These are phyloP conservation scores for Scorias spongiosa DNA, from an alignment of 2,329 filamentous ascomycete species.

Conservation along the genomic window DNA sequence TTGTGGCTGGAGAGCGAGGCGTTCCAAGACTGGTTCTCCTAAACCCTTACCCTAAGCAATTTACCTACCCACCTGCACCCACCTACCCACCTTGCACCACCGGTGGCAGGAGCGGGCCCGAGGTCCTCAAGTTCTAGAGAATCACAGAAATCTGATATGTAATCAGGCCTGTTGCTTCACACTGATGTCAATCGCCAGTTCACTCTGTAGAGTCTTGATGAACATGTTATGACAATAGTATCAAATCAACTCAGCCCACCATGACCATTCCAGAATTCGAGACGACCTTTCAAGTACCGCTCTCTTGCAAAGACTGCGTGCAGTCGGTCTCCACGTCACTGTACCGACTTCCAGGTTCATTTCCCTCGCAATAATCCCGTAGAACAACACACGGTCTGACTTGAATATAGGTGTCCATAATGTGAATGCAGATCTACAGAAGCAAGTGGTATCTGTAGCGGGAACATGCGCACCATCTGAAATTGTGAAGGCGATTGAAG, in stretches of 20 bases:
- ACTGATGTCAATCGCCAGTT: too few relatives aligned
- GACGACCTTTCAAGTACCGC: conserved; percentile 88
- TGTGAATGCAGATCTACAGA: conserved; percentile 65
- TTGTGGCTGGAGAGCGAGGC: too few relatives aligned
- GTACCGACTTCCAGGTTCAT: conserved; percentile 51
- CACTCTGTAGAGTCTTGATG: too few relatives aligned
- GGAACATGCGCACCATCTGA: conserved; percentile 83
- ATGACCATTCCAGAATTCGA: conserved; percentile 31
- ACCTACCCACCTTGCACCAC: too few relatives aligned
- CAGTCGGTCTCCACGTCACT: conserved; percentile 71
- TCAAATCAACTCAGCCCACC: neutral
- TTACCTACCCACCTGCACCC: too few relatives aligned
- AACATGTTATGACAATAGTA: too few relatives aligned
- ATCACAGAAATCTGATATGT: too few relatives aligned
- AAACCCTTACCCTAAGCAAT: too few relatives aligned
- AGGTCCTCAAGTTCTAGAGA: too few relatives aligned
- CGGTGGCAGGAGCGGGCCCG: too few relatives aligned
- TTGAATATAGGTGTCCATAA: conserved; percentile 55
- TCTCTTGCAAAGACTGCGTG: conserved; percentile 82
- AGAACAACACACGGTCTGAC: neutral
- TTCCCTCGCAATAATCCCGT: neutral
- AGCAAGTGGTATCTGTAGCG: conserved; percentile 72
- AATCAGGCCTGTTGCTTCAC: too few relatives aligned
- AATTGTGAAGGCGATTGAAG: conserved; percentile 78
- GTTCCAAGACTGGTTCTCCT: too few relatives aligned